These are phyloP conservation scores for Hypseocharis bilobata DNA, from an alignment of 441 rosid species.

Conservation along the genomic window DNA sequence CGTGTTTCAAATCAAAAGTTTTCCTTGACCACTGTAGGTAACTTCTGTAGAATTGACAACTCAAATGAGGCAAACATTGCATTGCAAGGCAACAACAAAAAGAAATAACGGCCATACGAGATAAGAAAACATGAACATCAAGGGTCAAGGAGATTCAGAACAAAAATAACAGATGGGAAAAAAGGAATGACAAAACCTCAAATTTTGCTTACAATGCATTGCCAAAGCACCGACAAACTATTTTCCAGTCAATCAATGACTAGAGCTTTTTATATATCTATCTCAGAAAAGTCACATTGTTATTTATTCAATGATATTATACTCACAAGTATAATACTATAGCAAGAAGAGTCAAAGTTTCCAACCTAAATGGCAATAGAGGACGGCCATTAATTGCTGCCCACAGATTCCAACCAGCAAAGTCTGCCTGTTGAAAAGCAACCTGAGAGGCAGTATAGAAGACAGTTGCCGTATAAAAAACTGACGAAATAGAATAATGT, in stretches of 20 bases:
- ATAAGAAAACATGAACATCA: no score
- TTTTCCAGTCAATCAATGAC: neutral
- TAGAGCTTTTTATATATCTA: neutral
- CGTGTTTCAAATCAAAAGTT: no score
- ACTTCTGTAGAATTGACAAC: no score
- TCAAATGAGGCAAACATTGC: no score
- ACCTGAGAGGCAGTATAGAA: slow-evolving; percentile 40
- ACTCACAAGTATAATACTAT: neutral
- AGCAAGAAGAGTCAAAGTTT: neutral
- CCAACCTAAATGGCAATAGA: slow-evolving; percentile 75
- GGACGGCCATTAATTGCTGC: slow-evolving; percentile 85
- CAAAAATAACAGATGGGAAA: no score
- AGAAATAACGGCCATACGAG: no score
- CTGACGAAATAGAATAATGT: neutral
- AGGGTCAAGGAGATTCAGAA: no score
- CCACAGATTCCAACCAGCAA: slow-evolving; percentile 93
- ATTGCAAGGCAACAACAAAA: no score
- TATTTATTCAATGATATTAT: neutral
- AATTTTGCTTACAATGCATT: neutral
- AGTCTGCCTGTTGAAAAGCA: slow-evolving; percentile 95
- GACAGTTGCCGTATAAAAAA: slow-evolving; percentile 14
- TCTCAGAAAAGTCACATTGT: neutral
- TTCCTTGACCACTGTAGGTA: no score
- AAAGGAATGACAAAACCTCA: no score
- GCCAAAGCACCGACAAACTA: neutral